Base-by-base conservation (phyloP, 805 yeast genomes). In the Lipomyces sp. region DNA sequence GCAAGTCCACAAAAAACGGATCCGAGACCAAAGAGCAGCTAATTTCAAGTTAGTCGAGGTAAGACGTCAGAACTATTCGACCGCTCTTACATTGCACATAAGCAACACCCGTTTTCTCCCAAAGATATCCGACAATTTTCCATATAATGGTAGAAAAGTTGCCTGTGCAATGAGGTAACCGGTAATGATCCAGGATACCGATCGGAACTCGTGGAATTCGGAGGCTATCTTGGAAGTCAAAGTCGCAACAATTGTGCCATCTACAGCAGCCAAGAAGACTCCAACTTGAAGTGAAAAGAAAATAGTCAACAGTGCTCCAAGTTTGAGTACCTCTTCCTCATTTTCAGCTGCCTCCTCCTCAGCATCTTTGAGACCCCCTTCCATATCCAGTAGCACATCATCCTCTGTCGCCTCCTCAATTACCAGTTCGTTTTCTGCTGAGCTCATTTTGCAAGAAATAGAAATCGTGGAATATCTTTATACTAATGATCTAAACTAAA, bases 101-200 rank as follows among this genome's bases (percentile, higher is more conserved):
- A 84, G 65, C 60, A 85, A 72, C 4, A 84, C 80, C 35, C 75
- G 70, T 73, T 76, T 75, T 51, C 85, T 74, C 54, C 81, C 79
- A 72, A 76, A 75, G 34, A 90, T 85, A 71, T 90, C 95, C 53
- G 89, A 84, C 37, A 89, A 78, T 66, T 88, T 84, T 4, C 95
- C 95, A 64, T 86, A 88, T 37, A 90, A 74, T 0, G 93, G 95
- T 77, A 89, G 95, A 76, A 88, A 88, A 1, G 91, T 90, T 3
- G 90, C 85, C 68, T 85, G 86, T 0, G 94, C 86, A 35, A 90
- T 78, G 30, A 90, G 79, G 64, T 89, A 87, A 0, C 90, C 85
- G 0, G 93, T 86, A 1, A 92, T 92, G 2, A 90, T 89, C 94
- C 94, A 89, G 0, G 87, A 78, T 3, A 86, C 79, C 5, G 82